Conservation (phyloP, 352 stramenopile species). For the Globisporangium cystogenes region DNA sequence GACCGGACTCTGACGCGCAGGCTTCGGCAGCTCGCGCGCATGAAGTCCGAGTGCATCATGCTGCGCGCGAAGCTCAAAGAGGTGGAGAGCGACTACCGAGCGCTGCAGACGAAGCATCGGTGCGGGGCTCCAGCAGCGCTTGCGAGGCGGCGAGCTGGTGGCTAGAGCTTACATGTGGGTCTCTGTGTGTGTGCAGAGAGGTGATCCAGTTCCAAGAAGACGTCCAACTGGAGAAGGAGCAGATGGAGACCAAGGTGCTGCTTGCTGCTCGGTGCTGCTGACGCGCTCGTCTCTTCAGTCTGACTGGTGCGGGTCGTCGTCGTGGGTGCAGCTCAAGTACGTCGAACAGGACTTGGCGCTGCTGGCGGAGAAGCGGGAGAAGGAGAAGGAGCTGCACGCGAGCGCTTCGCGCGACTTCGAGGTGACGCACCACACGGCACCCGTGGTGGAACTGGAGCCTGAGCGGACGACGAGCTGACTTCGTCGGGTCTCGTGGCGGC, state of each 20-base stretch:
- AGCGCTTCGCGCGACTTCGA: conserved; percentile 35
- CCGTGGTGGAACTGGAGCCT: neutral
- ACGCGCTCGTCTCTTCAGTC: too few relatives aligned
- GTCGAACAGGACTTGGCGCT: conserved; percentile 55
- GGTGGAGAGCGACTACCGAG: conserved; percentile 67
- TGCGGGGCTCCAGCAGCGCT: conserved; percentile 9
- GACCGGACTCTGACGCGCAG: neutral
- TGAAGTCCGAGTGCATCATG: conserved; percentile 63
- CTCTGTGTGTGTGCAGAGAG: conserved; percentile 17
- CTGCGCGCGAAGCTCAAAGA: conserved; percentile 73
- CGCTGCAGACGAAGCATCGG: conserved; percentile 70
- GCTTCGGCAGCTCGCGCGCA: conserved; percentile 35
- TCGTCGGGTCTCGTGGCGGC: neutral
- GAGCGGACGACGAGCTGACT: neutral
- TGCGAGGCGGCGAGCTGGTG: neutral
- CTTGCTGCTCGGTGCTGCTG: neutral
- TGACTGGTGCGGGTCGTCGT: neutral
- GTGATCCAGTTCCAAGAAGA: conserved; percentile 68
- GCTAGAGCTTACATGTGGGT: neutral
- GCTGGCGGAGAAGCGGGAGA: conserved; percentile 48
- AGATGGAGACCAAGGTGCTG: conserved; percentile 52
- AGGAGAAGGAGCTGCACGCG: conserved; percentile 50
- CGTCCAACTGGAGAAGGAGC: conserved; percentile 57
- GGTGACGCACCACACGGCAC: conserved; percentile 22
- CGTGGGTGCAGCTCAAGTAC: conserved; percentile 48